A percentile compares a stretch with the other conserved stretches of the same genome.
phyloP scores from a whole-genome alignment of 2,329 filamentous ascomycete species.

The Xylaria digitata region DNA sequence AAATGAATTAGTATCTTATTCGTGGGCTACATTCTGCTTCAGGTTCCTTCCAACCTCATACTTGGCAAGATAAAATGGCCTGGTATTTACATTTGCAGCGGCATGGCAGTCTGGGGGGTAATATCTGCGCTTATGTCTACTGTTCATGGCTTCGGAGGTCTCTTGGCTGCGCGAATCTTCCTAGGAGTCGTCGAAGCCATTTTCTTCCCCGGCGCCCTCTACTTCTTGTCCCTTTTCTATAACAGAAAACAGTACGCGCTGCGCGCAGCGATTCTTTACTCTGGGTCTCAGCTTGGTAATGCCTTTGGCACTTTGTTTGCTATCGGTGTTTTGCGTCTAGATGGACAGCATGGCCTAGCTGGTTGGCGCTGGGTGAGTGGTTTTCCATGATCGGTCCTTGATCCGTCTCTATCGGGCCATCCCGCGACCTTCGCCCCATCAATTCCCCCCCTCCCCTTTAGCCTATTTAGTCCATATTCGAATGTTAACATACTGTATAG shows the following conservation, averaged over 20 bases:
- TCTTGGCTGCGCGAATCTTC: conserved; percentile 60
- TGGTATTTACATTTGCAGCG: conserved; percentile 61
- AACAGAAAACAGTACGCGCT: conserved; percentile 53
- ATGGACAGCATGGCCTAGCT: conserved; percentile 42
- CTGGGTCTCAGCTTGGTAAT: conserved; percentile 49
- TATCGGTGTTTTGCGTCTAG: conserved; percentile 48
- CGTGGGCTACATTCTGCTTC: conserved; percentile 53
- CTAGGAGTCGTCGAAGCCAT: conserved; percentile 67
- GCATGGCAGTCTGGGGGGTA: conserved; percentile 62
- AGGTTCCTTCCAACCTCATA: conserved; percentile 54
- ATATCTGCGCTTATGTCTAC: conserved; percentile 62
- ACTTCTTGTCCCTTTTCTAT: conserved; percentile 56
- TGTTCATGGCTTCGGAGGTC: conserved; percentile 58
- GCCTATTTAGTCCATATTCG: background rate
- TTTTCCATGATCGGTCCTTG: background rate
- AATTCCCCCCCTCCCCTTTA: background rate
- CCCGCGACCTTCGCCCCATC: too few relatives aligned
- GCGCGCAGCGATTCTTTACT: conserved; percentile 51
- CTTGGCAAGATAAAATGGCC: conserved; percentile 55
- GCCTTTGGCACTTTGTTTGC: conserved; percentile 53
- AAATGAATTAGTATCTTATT: conserved; percentile 38
- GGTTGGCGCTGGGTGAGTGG: conserved; percentile 48
- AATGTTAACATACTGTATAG: conserved; percentile 10
- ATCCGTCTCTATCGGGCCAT: background rate
- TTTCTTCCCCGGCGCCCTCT: conserved; percentile 61